Percentiles rank a stretch among this genome's conserved stretches.
phyloP scores from a whole-genome alignment of 129 eudicot genomes.

The Oenanthe sinensis region DNA sequence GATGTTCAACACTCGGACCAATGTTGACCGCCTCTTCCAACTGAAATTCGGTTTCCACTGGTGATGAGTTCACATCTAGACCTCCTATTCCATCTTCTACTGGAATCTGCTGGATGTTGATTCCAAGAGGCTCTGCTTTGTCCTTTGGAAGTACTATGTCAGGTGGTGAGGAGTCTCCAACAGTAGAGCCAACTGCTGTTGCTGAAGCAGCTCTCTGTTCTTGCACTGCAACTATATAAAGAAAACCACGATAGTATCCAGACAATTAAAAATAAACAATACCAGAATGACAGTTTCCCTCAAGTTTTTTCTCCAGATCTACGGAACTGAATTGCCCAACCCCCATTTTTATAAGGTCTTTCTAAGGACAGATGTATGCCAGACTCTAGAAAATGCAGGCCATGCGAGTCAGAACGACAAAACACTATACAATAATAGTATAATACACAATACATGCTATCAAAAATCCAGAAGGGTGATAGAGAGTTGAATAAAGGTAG shows the following conservation, averaged over 20 bases:
- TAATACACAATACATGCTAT: not conserved
- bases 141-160: constrained; percentile 74
- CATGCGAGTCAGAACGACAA: not conserved
- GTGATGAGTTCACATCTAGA: constrained; percentile 79
- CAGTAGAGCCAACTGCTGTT: constrained; percentile 63
- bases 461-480: not conserved
- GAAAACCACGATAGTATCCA: not conserved
- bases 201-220: constrained; percentile 87
- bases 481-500: not conserved
- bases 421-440: too few species aligned
- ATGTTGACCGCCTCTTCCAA: constrained; percentile 38
- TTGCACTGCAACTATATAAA: constrained; percentile 65
- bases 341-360: not conserved
- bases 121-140: constrained; percentile 78
- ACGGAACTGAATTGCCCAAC: not conserved
- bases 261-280: not conserved
- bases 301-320: not conserved
- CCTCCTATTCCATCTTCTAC: constrained; percentile 47
- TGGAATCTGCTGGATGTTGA: constrained; percentile 73
- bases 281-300: not conserved
- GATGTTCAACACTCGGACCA: constrained; percentile 77
- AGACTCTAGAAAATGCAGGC: not conserved
- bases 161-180: constrained; percentile 88
- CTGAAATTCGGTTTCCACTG: constrained; percentile 42
- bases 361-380: not conserved